phyloP scores from a whole-genome alignment of 163 green algal species.

The Scenedesmus sp. region DNA sequence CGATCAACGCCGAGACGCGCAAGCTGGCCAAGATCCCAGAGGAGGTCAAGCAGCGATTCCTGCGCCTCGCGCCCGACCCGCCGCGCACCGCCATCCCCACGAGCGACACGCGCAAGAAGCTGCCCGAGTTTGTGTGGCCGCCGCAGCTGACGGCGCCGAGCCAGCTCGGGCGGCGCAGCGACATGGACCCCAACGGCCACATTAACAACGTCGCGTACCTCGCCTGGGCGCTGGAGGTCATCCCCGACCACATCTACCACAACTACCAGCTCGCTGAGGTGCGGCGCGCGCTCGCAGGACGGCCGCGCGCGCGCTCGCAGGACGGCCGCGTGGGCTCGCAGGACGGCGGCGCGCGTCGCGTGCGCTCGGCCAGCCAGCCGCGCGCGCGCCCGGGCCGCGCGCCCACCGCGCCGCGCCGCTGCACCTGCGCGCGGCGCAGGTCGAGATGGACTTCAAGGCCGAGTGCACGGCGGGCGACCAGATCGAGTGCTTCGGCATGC shows the following conservation, averaged over 20 bases:
- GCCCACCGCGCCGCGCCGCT: not conserved
- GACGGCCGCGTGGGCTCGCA: no score
- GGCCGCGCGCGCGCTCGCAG: no score
- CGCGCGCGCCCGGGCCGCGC: not conserved
- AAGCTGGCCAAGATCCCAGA: slow-evolving; percentile 83
- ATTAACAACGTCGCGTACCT: slow-evolving; percentile 99
- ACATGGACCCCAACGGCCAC: slow-evolving; percentile 99
- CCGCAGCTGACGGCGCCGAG: slow-evolving; percentile 40
- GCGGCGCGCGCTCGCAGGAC: no score
- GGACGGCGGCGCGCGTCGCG: no score
- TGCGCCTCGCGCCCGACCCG: slow-evolving; percentile 56
- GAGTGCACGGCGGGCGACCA: slow-evolving; percentile 79
- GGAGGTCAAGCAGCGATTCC: slow-evolving; percentile 62
- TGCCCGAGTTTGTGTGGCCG: slow-evolving; percentile 72
- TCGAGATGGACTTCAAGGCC: slow-evolving; percentile 93
- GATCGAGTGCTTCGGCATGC: slow-evolving; percentile 48
- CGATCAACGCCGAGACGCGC: slow-evolving; percentile 88
- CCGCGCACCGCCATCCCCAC: slow-evolving; percentile 57
- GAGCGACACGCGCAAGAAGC: slow-evolving; percentile 69
- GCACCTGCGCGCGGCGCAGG: slow-evolving; percentile 50
- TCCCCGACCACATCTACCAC: slow-evolving; percentile 75
- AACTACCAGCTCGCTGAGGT: slow-evolving; percentile 74
- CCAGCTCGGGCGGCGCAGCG: slow-evolving; percentile 81
- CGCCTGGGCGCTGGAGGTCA: slow-evolving; percentile 88
- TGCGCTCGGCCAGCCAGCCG: no score